These are phyloP conservation scores for Plectosphaerella cucumerina DNA, from an alignment of 2,329 filamentous ascomycete genomes.

Conservation along the genomic window DNA sequence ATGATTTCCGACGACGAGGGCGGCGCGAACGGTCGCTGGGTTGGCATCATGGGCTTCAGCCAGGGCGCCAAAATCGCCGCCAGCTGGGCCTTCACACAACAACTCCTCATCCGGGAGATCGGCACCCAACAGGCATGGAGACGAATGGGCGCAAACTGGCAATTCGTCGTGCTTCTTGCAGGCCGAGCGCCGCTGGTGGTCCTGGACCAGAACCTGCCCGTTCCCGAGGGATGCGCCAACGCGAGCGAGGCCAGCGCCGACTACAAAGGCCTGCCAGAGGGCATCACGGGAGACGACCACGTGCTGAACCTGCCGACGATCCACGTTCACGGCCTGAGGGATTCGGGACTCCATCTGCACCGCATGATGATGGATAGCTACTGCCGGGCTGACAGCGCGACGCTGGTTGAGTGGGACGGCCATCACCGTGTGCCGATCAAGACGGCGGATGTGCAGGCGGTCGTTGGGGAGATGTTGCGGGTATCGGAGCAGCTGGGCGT, in stretches of 20 bases:
- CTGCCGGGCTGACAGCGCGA: conserved; percentile 49
- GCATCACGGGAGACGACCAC: conserved; percentile 35
- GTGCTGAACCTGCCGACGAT: conserved; percentile 55
- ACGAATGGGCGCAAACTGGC: conserved; percentile 36
- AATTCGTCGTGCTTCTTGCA: conserved; percentile 59
- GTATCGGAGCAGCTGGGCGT: conserved; percentile 34
- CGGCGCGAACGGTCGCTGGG: conserved; percentile 53
- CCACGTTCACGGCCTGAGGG: conserved; percentile 63
- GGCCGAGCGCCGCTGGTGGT: conserved; percentile 57
- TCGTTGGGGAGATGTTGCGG: conserved; percentile 48
- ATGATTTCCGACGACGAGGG: conserved; percentile 48
- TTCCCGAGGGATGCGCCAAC: conserved; percentile 16
- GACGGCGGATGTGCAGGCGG: conserved; percentile 55
- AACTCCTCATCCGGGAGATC: conserved; percentile 41
- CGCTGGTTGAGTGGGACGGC: conserved; percentile 69
- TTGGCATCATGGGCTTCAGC: conserved; percentile 61
- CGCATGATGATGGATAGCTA: conserved; percentile 52
- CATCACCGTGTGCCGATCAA: conserved; percentile 69
- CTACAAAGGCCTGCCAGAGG: conserved; percentile 39
- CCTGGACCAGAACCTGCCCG: conserved; percentile 32
- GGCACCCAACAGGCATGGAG: conserved; percentile 17
- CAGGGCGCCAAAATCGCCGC: conserved; percentile 61
- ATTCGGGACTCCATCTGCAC: conserved; percentile 57
- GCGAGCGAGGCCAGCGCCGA: conserved; percentile 22
- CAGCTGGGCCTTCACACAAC: conserved; percentile 57